Conservation (phyloP, 2,329 filamentous ascomycete species). For the Cladosporium austrohemisphaericum region DNA sequence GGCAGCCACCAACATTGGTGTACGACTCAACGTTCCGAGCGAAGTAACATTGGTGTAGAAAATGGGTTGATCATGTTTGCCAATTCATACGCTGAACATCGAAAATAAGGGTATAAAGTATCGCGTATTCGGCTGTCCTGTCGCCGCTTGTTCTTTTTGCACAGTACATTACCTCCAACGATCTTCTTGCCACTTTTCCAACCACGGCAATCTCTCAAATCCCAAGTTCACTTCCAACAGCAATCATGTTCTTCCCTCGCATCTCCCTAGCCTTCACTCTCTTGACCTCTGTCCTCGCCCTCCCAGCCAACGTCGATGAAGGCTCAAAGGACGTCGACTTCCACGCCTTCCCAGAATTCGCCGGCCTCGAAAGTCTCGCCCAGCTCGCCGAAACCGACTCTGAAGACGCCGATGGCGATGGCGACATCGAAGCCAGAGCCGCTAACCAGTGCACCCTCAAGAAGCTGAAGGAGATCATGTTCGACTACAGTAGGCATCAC, state of each 20-base stretch:
- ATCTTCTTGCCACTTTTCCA: not conserved
- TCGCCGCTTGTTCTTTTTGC: too few species aligned
- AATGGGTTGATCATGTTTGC: too few species aligned
- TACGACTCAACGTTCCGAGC: too few species aligned
- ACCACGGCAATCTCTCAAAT: too few species aligned
- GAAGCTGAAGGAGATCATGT: constrained; percentile 2
- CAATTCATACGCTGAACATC: too few species aligned
- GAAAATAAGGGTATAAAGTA: too few species aligned
- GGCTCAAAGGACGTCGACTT: not conserved
- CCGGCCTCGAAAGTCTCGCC: not conserved
- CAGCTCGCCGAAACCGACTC: not conserved
- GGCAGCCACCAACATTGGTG: too few species aligned
- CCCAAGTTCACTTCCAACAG: not conserved
- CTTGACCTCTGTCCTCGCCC: not conserved
- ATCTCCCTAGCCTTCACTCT: not conserved
- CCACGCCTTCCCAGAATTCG: constrained; percentile 1
- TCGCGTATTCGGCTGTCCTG: too few species aligned
- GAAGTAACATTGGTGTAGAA: too few species aligned
- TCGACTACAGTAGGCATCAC: not conserved
- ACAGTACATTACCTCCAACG: too few species aligned
- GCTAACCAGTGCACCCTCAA: constrained; percentile 1
- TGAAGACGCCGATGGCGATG: not conserved
- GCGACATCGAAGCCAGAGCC: not conserved
- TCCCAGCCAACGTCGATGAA: not conserved
- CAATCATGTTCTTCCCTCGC: not conserved